These are phyloP conservation scores for Lachancea kluyveri DNA, from an alignment of 805 yeast species.

Conservation along the genomic window DNA sequence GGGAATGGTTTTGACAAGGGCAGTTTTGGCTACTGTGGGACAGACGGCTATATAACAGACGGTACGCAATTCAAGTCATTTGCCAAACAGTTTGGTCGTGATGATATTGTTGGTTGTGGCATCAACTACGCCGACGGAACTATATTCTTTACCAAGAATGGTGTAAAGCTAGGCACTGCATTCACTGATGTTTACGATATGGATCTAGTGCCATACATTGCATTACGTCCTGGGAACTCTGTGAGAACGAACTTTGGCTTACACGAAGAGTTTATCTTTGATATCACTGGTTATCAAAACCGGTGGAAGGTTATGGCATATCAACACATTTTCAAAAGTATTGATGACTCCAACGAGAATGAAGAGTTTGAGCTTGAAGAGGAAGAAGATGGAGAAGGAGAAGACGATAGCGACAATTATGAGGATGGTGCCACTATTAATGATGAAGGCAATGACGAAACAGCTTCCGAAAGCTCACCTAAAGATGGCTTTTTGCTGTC, in stretches of 20 bases:
- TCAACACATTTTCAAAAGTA: conserved; percentile 22
- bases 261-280: conserved; percentile 49
- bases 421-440: conserved; percentile 10
- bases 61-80: conserved; percentile 17
- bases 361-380: conserved; percentile 12
- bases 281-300: conserved; percentile 48
- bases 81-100: conserved; percentile 37
- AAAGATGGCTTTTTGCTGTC: conserved; percentile 13
- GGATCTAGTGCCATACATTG: conserved; percentile 41
- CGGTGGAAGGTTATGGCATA: conserved; percentile 37
- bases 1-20: conserved; percentile 18
- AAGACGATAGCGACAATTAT: conserved; percentile 26
- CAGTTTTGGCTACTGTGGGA: conserved; percentile 26
- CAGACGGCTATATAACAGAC: conserved; percentile 25
- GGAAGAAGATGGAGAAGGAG: conserved; percentile 11
- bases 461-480: conserved; percentile 1
- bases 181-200: conserved; percentile 39
- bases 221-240: conserved; percentile 34
- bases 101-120: conserved; percentile 80
- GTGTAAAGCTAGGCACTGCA: conserved; percentile 53
- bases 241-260: conserved; percentile 38
- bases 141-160: conserved; percentile 78
- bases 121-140: conserved; percentile 58
- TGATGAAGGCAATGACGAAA: conserved; percentile 2
- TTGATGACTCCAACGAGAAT: conserved; percentile 7